Evolutionary conservation across 805 yeast genomes (phyloP).

Genomic region (Groenewaldozyma tartarivorans): DNA sequence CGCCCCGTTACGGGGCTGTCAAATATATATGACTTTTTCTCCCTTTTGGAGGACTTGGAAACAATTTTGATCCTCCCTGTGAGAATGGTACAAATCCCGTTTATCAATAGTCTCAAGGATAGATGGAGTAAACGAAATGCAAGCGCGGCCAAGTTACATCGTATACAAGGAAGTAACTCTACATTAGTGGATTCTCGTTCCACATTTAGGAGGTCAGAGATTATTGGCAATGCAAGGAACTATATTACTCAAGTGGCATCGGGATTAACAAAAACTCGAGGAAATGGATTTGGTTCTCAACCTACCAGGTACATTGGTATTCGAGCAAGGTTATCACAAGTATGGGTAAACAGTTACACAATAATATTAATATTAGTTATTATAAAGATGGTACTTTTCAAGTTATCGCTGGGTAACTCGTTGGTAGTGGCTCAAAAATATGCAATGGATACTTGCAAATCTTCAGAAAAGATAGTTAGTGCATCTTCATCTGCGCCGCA

Average conservation of each 20-base stretch:
- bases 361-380: constrained; percentile 45
- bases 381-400: constrained; percentile 53
- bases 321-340: constrained; percentile 26
- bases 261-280: not conserved
- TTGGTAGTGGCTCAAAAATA: constrained; percentile 32
- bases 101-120: too few relatives aligned
- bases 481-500: constrained; percentile 42
- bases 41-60: too few relatives aligned
- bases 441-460: constrained; percentile 37
- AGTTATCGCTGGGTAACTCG: constrained; percentile 35
- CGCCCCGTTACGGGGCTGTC: too few relatives aligned
- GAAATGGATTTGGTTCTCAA: not conserved
- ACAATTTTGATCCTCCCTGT: too few relatives aligned
- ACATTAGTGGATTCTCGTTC: not conserved
- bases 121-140: too few relatives aligned
- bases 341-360: constrained; percentile 50
- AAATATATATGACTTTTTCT: too few relatives aligned
- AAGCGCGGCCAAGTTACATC: too few relatives aligned
- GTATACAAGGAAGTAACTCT: not conserved
- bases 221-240: not conserved
- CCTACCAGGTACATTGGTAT: constrained; percentile 14
- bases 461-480: constrained; percentile 33
- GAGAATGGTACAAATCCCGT: too few relatives aligned
- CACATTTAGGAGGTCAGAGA: not conserved
- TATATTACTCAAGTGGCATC: too few relatives aligned